Evolutionary conservation across 306 rosid genomes (phyloP).

Genomic region (Psophocarpus tetragonolobus): DNA sequence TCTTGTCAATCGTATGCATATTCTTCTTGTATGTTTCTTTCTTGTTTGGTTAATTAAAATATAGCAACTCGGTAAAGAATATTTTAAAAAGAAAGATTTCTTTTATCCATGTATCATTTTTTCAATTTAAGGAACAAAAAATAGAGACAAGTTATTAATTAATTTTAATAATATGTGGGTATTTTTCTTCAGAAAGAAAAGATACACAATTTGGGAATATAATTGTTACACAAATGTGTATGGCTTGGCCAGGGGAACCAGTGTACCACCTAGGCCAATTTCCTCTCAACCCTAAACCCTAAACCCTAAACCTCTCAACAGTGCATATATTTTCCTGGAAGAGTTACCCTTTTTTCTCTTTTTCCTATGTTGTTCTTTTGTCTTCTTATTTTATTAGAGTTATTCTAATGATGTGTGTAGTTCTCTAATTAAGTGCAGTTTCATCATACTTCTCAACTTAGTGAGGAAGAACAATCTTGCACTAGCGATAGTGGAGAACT

Average conservation of each 20-base stretch:
- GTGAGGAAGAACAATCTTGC: too few relatives aligned
- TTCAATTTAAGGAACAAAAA: background rate
- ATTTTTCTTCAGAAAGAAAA: background rate
- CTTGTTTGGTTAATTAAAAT: background rate
- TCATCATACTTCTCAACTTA: too few relatives aligned
- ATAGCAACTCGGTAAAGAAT: background rate
- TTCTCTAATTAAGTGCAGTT: too few relatives aligned
- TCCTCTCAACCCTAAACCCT: too few relatives aligned
- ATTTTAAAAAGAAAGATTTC: background rate
- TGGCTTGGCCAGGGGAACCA: too few relatives aligned
- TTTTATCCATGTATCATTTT: too few relatives aligned
- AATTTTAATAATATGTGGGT: background rate
- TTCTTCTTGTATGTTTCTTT: background rate
- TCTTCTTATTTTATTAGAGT: background rate
- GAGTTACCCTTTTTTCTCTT: background rate
- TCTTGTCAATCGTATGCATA: background rate
- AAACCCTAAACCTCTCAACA: too few relatives aligned
- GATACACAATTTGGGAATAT: background rate
- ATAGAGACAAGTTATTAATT: background rate
- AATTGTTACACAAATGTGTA: background rate
- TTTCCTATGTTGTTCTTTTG: background rate
- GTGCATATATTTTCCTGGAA: background rate
- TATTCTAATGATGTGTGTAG: too few relatives aligned
- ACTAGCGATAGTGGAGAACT: too few relatives aligned
- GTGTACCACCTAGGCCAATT: background rate